phyloP scores from a whole-genome alignment of 805 yeast genomes.

The Lachancea dasiensis region DNA sequence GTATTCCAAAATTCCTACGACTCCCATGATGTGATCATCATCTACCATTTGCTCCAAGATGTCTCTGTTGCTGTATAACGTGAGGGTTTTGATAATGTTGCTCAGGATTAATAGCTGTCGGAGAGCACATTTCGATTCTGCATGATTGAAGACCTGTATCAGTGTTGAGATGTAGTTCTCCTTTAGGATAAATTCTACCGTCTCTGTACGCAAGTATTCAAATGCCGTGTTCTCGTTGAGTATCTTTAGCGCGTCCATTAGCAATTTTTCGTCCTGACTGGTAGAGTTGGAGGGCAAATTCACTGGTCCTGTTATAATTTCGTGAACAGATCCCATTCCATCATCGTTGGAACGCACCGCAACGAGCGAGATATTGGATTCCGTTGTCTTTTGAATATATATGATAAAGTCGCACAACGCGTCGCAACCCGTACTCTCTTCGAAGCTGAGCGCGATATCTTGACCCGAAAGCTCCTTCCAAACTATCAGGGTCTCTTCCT shows the following conservation, averaged over 20 bases:
- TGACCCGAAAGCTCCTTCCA: constrained; percentile 73
- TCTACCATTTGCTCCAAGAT: constrained; percentile 53
- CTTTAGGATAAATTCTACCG: constrained; percentile 51
- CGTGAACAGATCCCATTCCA: constrained; percentile 54
- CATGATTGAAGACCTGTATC: constrained; percentile 44
- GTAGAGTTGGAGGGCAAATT: constrained; percentile 57
- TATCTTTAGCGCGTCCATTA: constrained; percentile 48
- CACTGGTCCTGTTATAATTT: constrained; percentile 75
- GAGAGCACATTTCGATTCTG: constrained; percentile 50
- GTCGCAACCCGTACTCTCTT: constrained; percentile 86
- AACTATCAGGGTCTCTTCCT: constrained; percentile 88
- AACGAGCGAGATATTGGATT: constrained; percentile 63
- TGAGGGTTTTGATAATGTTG: constrained; percentile 63
- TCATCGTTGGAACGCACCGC: constrained; percentile 50
- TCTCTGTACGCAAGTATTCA: constrained; percentile 50
- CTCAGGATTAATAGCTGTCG: constrained; percentile 59
- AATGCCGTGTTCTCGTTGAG: constrained; percentile 58
- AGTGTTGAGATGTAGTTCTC: constrained; percentile 49
- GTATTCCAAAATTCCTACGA: constrained; percentile 79
- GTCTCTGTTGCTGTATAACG: constrained; percentile 64
- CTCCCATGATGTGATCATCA: constrained; percentile 47
- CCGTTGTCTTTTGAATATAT: constrained; percentile 54
- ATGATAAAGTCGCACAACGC: constrained; percentile 75
- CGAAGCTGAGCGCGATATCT: constrained; percentile 86
- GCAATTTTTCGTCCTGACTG: constrained; percentile 37